Base-by-base conservation (phyloP, 352 stramenopile species). In the Phytopythium montanum region DNA sequence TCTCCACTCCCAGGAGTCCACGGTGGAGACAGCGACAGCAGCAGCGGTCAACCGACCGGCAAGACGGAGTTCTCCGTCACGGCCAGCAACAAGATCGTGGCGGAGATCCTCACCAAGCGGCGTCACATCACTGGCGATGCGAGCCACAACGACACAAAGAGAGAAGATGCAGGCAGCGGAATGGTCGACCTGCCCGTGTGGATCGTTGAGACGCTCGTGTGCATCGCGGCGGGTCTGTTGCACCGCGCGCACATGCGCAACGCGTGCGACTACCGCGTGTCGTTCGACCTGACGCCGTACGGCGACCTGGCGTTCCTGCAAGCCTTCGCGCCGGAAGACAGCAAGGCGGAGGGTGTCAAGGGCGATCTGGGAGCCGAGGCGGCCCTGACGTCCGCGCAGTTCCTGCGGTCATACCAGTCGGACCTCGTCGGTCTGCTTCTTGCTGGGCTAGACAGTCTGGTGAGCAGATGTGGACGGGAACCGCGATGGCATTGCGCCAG, bases 271-370 rank as follows among this genome's bases (percentile, higher is more conserved):
- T 89, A 90, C 45, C 85, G 83, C 57, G 72, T 92, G 33, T 87
- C 81, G 39, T 94, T 92, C 36, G 85, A 92, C 58, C 64, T 94
- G 48, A 90, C 73, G 54, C 85, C 85, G 8, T 94, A 93, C 54
- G 83, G 85, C 3, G 85, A 94, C 39, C 51, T 94, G 46, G 85
- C 85, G 28, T 75, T 92, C 44, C 61, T 92, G 31, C 70, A 88
- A 29, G 85, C 81, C 6, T 92, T 94, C 66, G 77, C 75, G 1
- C 75, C 79, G 2, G 81, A 92, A 61, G 61, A 60, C 26, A 59
- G 54, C 6, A 69, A 69, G 44, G 19, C 21, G 34, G 59, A 68
- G 49, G 33, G 68, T 65, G 23, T 58, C 61, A 66, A 65, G 56
- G 49, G 28, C 26, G 70, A 77, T 16, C 36, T 62, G 19, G 55